Conservation (phyloP, 495 filamentous ascomycete species). For the Podospora pseudocomata region DNA sequence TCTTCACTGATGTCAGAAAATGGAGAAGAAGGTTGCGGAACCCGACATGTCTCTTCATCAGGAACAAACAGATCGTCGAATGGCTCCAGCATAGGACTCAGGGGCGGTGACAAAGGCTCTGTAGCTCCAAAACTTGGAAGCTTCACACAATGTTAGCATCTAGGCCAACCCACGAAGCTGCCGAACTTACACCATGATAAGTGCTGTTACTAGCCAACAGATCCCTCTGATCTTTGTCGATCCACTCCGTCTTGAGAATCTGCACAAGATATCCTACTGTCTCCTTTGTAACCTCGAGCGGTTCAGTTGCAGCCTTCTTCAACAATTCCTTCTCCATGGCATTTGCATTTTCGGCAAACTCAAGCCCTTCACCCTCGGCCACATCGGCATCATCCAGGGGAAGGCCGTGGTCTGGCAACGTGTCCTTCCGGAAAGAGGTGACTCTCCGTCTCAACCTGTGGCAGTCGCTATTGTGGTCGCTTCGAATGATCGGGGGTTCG, state of each 20-base stretch:
- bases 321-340: slow-evolving; percentile 7
- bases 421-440: slow-evolving; percentile 26
- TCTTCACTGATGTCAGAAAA: slow-evolving; percentile 47
- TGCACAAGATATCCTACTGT: slow-evolving; percentile 20
- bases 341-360: slow-evolving; percentile 14
- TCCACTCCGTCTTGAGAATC: slow-evolving; percentile 39
- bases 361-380: slow-evolving; percentile 48
- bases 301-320: slow-evolving; percentile 16
- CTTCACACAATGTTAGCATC: slow-evolving; percentile 14
- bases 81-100: slow-evolving; percentile 48
- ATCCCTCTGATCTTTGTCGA: slow-evolving; percentile 30
- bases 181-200: slow-evolving; percentile 37
- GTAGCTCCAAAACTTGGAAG: slow-evolving; percentile 28
- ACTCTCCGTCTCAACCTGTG: slow-evolving; percentile 34
- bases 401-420: slow-evolving; percentile 39
- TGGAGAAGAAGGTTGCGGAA: slow-evolving; percentile 54
- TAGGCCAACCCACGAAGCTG: background rate
- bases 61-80: slow-evolving; percentile 42
- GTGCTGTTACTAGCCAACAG: slow-evolving; percentile 31
- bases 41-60: slow-evolving; percentile 41
- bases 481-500: slow-evolving; percentile 50
- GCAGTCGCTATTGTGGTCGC: slow-evolving; percentile 48
- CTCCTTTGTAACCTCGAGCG: slow-evolving; percentile 21
- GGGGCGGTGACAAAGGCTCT: slow-evolving; percentile 54
- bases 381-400: slow-evolving; percentile 45